Percentiles rank a stretch among this genome's conserved stretches.
phyloP scores from a whole-genome alignment of 306 rosid genomes.

The Sindora glabra region DNA sequence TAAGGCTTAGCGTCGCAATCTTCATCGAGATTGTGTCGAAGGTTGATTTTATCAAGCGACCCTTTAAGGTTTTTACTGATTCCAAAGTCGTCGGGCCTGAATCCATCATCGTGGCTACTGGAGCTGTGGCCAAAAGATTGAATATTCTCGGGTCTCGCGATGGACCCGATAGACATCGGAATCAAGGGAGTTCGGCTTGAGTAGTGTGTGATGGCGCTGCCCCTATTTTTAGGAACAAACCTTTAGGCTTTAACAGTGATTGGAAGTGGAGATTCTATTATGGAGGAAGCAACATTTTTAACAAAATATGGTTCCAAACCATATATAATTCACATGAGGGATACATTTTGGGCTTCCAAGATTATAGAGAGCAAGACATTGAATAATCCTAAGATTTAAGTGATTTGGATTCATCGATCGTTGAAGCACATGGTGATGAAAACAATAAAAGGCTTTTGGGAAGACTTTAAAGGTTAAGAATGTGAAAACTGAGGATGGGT shows the following conservation, averaged over 20 bases:
- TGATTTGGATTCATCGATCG: slow-evolving; percentile 63
- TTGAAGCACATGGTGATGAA: slow-evolving; percentile 45
- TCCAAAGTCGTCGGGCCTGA: slow-evolving; percentile 39
- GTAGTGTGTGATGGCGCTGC: slow-evolving; percentile 92
- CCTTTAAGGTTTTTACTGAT: slow-evolving; percentile 59
- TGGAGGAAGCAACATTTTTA: slow-evolving; percentile 82
- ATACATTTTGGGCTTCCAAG: slow-evolving; percentile 69
- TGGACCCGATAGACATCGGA: slow-evolving; percentile 62
- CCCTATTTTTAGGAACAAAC: slow-evolving; percentile 62
- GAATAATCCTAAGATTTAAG: slow-evolving; percentile 56
- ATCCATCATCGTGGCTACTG: slow-evolving; percentile 64
- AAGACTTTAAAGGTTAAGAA: slow-evolving; percentile 66
- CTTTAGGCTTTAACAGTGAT: slow-evolving; percentile 67
- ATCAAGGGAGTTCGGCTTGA: slow-evolving; percentile 73
- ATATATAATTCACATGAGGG: slow-evolving; percentile 64
- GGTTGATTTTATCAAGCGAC: slow-evolving; percentile 58
- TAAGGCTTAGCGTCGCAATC: slow-evolving; percentile 64
- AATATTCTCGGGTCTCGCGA: slow-evolving; percentile 53
- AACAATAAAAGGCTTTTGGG: slow-evolving; percentile 37
- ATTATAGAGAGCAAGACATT: slow-evolving; percentile 65
- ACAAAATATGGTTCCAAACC: slow-evolving; percentile 74
- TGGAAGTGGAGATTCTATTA: slow-evolving; percentile 84
- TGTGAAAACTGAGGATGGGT: slow-evolving; percentile 35
- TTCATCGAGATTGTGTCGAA: slow-evolving; percentile 61
- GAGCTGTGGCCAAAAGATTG: slow-evolving; percentile 73